Conservation (phyloP, 108 stramenopile genomes). For the Discostella pseudostelligera region DNA sequence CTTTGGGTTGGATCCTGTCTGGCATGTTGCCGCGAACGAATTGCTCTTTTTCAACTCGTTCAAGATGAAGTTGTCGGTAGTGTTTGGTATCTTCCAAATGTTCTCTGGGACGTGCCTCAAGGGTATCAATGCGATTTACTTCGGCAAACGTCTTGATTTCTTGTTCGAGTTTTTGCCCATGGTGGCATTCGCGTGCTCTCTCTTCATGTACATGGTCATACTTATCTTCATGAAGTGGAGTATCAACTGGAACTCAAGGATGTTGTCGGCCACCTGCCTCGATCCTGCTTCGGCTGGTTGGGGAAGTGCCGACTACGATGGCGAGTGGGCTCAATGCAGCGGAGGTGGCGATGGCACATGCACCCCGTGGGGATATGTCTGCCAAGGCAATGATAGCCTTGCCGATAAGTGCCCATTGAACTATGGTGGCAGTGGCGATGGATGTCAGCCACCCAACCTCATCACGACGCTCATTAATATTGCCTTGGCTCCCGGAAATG, state of each 20-base stretch:
- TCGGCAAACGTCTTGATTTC: constrained; percentile 87
- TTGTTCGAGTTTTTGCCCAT: constrained; percentile 95
- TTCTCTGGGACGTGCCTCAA: constrained; percentile 91
- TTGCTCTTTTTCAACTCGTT: constrained; percentile 98
- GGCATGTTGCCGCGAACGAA: constrained; percentile 95
- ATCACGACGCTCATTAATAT: constrained; percentile 98
- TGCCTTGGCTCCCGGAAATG: constrained; percentile 90
- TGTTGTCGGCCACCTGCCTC: constrained; percentile 91
- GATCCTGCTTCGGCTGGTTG: constrained; percentile 69
- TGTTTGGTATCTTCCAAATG: constrained; percentile 98
- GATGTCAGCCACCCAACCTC: constrained; percentile 97
- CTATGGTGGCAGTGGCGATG: constrained; percentile 92
- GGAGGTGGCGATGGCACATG: constrained; percentile 63
- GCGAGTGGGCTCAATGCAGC: constrained; percentile 70
- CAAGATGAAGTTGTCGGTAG: constrained; percentile 99
- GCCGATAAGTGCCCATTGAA: constrained; percentile 84
- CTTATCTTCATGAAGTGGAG: constrained; percentile 98
- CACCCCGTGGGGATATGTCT: constrained; percentile 81
- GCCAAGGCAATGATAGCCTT: constrained; percentile 58
- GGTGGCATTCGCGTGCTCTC: constrained; percentile 88
- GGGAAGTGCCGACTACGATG: constrained; percentile 70
- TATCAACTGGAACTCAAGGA: constrained; percentile 95
- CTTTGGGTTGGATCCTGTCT: constrained; percentile 97
- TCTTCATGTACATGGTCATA: constrained; percentile 98
- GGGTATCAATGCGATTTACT: constrained; percentile 92